phyloP scores from a whole-genome alignment of 2,329 filamentous ascomycete genomes.

The Cercospora citrullina region DNA sequence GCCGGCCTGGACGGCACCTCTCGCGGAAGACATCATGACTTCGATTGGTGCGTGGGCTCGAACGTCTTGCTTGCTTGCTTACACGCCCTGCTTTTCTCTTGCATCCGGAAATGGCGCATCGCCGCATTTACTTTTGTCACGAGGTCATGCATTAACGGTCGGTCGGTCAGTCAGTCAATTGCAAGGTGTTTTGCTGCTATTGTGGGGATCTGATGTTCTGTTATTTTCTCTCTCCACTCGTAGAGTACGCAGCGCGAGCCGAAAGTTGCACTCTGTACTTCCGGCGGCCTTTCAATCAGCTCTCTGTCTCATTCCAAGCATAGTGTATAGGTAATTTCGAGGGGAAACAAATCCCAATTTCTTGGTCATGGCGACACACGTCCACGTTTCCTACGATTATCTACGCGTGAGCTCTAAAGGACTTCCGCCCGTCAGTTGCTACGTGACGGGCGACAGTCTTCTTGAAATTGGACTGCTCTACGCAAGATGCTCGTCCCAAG shows the following conservation, averaged over 20 bases:
- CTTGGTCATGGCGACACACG: background rate
- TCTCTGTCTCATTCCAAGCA: background rate
- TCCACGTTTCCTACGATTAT: too few species aligned
- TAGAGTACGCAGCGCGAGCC: background rate
- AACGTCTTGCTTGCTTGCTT: background rate
- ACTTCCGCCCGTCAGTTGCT: too few species aligned
- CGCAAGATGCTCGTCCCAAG: too few species aligned
- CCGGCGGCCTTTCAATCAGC: background rate
- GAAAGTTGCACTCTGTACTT: background rate
- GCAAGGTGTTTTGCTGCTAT: background rate
- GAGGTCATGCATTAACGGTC: slow-evolving; percentile 7
- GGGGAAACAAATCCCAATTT: background rate
- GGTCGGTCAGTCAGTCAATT: background rate
- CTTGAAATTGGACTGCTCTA: too few species aligned
- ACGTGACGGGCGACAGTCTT: too few species aligned
- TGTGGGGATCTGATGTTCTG: background rate
- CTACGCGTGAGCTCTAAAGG: too few species aligned
- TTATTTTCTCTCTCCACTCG: background rate
- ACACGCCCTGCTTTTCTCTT: background rate
- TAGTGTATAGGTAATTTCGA: background rate
- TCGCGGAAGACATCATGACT: background rate
- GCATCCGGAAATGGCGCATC: background rate
- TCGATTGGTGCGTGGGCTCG: background rate
- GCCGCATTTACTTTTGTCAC: slow-evolving; percentile 4
- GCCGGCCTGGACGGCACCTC: background rate